These are phyloP conservation scores for Trapa bicornis DNA, from an alignment of 345 rosid genomes.

Conservation along the genomic window DNA sequence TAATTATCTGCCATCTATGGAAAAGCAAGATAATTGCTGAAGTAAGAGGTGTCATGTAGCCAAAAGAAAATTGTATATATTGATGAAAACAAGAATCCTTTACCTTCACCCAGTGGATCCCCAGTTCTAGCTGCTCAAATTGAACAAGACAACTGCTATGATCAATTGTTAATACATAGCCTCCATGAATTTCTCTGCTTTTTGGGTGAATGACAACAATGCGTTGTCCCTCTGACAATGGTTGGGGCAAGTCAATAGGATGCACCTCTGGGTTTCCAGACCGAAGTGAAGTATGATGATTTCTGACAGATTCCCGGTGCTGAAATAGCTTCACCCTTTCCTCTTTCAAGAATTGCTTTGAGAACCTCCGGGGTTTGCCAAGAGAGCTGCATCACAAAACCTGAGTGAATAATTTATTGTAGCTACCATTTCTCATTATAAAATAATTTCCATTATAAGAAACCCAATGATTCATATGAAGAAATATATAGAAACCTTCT, in stretches of 20 bases:
- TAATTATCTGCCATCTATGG: background rate
- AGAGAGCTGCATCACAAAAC: constrained; percentile 62
- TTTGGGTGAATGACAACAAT: constrained; percentile 79
- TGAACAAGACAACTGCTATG: constrained; percentile 64
- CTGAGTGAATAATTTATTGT: constrained; percentile 6
- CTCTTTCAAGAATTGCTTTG: constrained; percentile 62
- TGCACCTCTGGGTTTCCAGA: constrained; percentile 73
- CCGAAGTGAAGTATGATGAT: constrained; percentile 67
- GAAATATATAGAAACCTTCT: constrained; percentile 39
- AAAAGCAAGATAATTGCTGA: background rate
- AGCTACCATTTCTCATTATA: background rate
- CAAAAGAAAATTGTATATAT: background rate
- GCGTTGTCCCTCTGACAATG: constrained; percentile 74
- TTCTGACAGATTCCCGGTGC: constrained; percentile 81
- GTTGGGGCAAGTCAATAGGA: constrained; percentile 80
- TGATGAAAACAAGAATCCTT: background rate
- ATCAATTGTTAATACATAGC: constrained; percentile 82
- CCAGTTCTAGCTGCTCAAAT: constrained; percentile 68
- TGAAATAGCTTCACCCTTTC: constrained; percentile 77
- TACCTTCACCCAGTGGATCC: constrained; percentile 89
- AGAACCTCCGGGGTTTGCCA: constrained; percentile 93
- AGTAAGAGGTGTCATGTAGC: background rate
- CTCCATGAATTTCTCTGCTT: constrained; percentile 78
- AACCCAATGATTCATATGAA: background rate
- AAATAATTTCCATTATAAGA: background rate